Percentiles rank a stretch among this genome's conserved stretches.
Conservation (phyloP, 2,329 filamentous ascomycete species). For the Cordyceps pruinosa region DNA sequence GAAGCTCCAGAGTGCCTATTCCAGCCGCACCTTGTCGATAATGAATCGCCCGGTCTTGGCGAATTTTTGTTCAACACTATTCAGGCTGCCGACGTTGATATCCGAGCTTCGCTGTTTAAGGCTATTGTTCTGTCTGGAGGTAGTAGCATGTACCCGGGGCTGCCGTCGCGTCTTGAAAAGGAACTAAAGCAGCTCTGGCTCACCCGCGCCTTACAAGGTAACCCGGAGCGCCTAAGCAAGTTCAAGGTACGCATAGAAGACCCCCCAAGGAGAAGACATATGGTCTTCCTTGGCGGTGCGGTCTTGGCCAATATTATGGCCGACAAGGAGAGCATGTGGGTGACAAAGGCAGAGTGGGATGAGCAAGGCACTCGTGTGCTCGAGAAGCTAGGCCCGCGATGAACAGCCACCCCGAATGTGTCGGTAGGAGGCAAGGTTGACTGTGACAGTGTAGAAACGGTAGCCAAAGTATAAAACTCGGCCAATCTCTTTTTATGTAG, state of each 20-base stretch:
- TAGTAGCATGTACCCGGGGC: conserved; percentile 97
- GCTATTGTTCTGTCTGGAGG: conserved; percentile 94
- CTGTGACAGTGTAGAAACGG: neutral
- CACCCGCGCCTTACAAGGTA: conserved; percentile 79
- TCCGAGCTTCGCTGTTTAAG: conserved; percentile 89
- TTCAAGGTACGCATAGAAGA: conserved; percentile 99
- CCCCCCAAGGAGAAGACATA: conserved; percentile 88
- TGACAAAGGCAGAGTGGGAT: conserved; percentile 93
- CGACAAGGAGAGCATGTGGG: conserved; percentile 99
- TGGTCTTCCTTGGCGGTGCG: conserved; percentile 98
- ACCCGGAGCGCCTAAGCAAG: conserved; percentile 92
- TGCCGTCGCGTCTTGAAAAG: conserved; percentile 93
- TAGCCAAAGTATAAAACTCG: too few relatives aligned
- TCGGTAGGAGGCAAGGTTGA: neutral
- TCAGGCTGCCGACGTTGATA: conserved; percentile 89
- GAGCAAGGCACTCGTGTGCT: conserved; percentile 80
- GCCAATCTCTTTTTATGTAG: too few relatives aligned
- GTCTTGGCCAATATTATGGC: conserved; percentile 98
- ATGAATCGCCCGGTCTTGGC: conserved; percentile 92
- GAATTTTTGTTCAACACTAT: conserved; percentile 99
- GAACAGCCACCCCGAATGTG: conserved; percentile 20
- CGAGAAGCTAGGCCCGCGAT: conserved; percentile 90
- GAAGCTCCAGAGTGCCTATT: conserved; percentile 97
- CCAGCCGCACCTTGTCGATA: conserved; percentile 96
- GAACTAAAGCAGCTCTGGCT: conserved; percentile 98